Percentiles rank a stretch among this genome's conserved stretches.
phyloP scores from a whole-genome alignment of 768 basidiomycete genomes.

The Guyanaporus albipodus region DNA sequence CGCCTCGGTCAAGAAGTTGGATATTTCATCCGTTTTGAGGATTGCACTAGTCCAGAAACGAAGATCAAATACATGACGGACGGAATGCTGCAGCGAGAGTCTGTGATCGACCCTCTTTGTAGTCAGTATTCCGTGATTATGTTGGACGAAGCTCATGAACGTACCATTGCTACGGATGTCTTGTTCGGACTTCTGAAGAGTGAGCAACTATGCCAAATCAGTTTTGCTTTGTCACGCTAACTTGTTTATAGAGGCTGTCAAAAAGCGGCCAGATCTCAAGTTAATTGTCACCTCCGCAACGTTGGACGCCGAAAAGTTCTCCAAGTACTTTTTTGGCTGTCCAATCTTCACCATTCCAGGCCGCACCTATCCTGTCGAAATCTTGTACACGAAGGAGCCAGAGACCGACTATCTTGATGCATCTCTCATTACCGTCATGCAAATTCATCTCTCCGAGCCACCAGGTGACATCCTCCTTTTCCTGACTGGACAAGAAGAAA shows the following conservation, averaged over 20 bases:
- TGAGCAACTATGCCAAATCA: constrained; percentile 18
- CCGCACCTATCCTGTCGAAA: constrained; percentile 96
- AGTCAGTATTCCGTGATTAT: constrained; percentile 93
- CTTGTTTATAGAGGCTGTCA: constrained; percentile 73
- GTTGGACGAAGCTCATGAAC: constrained; percentile 98
- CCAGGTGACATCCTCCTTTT: constrained; percentile 95
- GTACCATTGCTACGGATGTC: constrained; percentile 98
- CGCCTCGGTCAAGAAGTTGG: constrained; percentile 97
- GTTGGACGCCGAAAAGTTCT: constrained; percentile 99
- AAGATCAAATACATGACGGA: constrained; percentile 99
- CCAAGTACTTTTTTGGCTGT: constrained; percentile 97
- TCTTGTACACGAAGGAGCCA: constrained; percentile 98
- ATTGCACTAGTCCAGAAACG: constrained; percentile 97
- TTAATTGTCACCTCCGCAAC: constrained; percentile 98
- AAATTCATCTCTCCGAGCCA: constrained; percentile 97
- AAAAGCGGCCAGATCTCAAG: constrained; percentile 92
- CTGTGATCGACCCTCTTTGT: constrained; percentile 91
- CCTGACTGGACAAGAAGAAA: constrained; percentile 98
- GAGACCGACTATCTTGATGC: constrained; percentile 97
- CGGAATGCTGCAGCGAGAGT: constrained; percentile 98
- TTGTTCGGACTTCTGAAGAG: constrained; percentile 89
- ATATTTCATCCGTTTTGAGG: constrained; percentile 98
- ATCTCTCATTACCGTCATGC: constrained; percentile 98
- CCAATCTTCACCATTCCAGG: constrained; percentile 99
- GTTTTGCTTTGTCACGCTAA: constrained; percentile 14